phyloP scores from a whole-genome alignment of 2,329 filamentous ascomycete genomes.

The Fusarium sp. region DNA sequence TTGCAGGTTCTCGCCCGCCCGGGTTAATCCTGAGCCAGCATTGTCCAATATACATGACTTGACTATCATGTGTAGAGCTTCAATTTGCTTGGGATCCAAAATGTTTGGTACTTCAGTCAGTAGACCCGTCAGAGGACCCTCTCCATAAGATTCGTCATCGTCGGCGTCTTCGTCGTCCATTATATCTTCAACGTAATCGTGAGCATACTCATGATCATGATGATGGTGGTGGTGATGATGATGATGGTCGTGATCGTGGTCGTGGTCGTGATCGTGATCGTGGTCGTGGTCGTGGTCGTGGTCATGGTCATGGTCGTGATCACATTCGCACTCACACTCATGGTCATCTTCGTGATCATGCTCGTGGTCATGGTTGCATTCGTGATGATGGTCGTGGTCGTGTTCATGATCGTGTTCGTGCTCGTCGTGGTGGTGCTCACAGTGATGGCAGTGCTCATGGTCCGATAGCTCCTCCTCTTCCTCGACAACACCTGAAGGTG shows the following conservation, averaged over 20 bases:
- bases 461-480: conserved; percentile 56
- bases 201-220: conserved; percentile 56
- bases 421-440: conserved; percentile 43
- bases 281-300: conserved; percentile 44
- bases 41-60: conserved; percentile 93
- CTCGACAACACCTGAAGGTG: conserved; percentile 55
- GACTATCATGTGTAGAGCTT: conserved; percentile 96
- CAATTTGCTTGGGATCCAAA: conserved; percentile 93
- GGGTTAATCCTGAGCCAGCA: conserved; percentile 77
- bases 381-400: conserved; percentile 45
- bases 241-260: conserved; percentile 46
- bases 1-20: conserved; percentile 85
- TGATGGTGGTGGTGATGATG: conserved; percentile 53
- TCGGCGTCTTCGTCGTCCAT: conserved; percentile 78
- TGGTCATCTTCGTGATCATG: conserved; percentile 53
- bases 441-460: conserved; percentile 56
- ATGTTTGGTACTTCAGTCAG: conserved; percentile 96
- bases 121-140: conserved; percentile 85
- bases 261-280: no score
- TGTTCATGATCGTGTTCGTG: conserved; percentile 26
- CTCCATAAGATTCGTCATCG: conserved; percentile 84
- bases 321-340: conserved; percentile 55
- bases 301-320: conserved; percentile 47
- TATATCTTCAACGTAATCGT: conserved; percentile 68
- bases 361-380: conserved; percentile 40